Conservation (phyloP, 2,329 filamentous ascomycete species). For the Fusarium dlaminii region DNA sequence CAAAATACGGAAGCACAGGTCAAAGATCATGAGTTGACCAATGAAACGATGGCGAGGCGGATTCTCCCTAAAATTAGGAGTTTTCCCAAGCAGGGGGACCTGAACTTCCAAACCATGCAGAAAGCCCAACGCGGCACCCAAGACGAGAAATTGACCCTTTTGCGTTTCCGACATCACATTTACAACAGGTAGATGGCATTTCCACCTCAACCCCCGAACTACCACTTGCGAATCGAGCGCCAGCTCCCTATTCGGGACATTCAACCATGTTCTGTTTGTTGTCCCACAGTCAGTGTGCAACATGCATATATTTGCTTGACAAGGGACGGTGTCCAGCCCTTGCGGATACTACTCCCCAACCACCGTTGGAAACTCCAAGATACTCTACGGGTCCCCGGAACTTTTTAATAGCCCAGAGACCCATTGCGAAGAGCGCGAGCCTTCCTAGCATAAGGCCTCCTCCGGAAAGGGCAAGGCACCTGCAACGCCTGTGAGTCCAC, state of each 20-base stretch:
- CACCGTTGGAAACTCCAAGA: not conserved
- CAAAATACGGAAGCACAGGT: not conserved
- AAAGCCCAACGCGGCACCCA: not conserved
- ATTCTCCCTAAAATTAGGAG: not conserved
- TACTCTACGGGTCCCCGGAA: not conserved
- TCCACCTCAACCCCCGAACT: not conserved
- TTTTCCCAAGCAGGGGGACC: not conserved
- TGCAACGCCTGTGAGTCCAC: too few species aligned
- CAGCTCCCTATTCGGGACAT: not conserved
- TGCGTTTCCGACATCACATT: not conserved
- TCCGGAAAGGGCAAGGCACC: too few species aligned
- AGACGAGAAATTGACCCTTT: not conserved
- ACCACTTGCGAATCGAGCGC: not conserved
- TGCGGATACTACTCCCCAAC: not conserved
- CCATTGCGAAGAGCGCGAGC: too few species aligned
- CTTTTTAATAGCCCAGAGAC: not conserved
- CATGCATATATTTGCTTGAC: not conserved
- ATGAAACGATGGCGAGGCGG: not conserved
- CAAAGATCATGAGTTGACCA: not conserved
- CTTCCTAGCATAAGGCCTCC: too few species aligned
- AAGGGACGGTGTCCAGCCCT: not conserved
- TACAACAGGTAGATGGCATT: not conserved
- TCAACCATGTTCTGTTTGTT: not conserved
- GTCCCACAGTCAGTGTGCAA: not conserved
- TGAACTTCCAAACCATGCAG: not conserved